Base-by-base conservation (phyloP, 2,329 filamentous ascomycete genomes). In the Epichloe amarillans region DNA sequence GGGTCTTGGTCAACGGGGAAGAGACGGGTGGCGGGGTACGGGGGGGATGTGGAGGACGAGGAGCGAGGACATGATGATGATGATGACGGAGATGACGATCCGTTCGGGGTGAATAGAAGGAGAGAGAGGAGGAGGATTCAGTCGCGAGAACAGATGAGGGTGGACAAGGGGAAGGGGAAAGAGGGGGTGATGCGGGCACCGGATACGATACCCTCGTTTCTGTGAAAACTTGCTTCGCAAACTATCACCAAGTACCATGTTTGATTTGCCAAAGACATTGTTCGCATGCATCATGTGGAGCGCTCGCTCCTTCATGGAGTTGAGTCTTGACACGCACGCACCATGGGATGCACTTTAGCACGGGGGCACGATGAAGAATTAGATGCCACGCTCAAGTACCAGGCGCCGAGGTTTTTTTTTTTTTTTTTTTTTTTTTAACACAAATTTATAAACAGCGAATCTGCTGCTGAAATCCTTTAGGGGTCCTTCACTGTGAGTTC, bases 401-500 rank as follows among this genome's bases (percentile, higher is more conserved):
- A 30, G 26, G 26, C 26, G 26, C 26, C 26, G 26, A 30, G 26
- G 3, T 11, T 30, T 10, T 30, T 10, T 10, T 21, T 40, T 40
- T 37, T 19, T n/a, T n/a, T n/a, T n/a, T n/a, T n/a, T n/a, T n/a
- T n/a, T n/a, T n/a, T n/a, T n/a, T n/a, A n/a, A n/a, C n/a, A n/a
- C 12, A 4, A 10, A 33, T 12, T 30, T 2, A 14, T n/a, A 4
- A 5, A 33, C 41, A 19, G 26, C 30, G 2, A 35, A 19, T 17
- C 42, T 45, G 14, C 42, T 35, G 14, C 42, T 14, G 2, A 35
- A 17, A 3, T 35, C 12, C 7, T 15, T 8, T 47, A 62, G 17
- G 54, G 47, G 49, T 66, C 64, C 52, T 61, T 53, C 62, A 66
- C 52, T 46, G 64, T 82, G 65, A 95, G 79, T 61, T 95, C 90